Evolutionary conservation across 2,329 filamentous ascomycete species (phyloP), one percentile per base, ranked within the genome.

Genomic region (Fusarium vanettenii): DNA sequence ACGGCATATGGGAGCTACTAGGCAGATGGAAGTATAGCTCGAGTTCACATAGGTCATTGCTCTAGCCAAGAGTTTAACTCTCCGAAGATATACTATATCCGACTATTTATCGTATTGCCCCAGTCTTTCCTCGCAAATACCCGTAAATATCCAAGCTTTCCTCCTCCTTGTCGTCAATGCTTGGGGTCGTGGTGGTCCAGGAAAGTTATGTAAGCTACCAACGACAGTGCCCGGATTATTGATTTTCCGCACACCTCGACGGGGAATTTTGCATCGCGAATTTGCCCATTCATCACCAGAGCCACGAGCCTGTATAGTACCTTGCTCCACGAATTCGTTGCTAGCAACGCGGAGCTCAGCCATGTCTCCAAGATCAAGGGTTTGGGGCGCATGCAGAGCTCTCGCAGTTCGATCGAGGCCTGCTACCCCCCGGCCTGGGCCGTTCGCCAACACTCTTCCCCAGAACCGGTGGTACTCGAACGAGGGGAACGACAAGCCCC

Each of bases 361-460:
- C 75, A 83, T 83, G 81, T 79, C 80, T 79, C 74, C 81, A 66
- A 79, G 79, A 76, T 75, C 79, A 67, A 79, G 78, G 69, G 70
- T 83, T 66, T 82, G 80, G 81, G 79, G 79, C 41, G 81, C 78
- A 73, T 83, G 82, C 66, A 80, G 80, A 78, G 76, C 78, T 76
- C 76, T 84, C 60, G 79, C 79, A 63, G 64, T 81, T 70, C 78
- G 75, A 39, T 76, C 79, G 75, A 76, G 78, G 65, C 77, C 79
- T 76, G 72, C 64, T 61, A 73, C 76, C 67, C 73, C 76, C 63
- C 72, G 77, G 60, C 67, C 76, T 33, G 64, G 77, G 60, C 70
- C 71, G 22, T 75, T 80, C 59, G 57, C 76, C 48, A 76, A 60
- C 35, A 65, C 76, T 45, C 70, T 76, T 65, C 71, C 73, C 52